A percentile compares a stretch with the other conserved stretches of the same genome.
Conservation (phyloP, 2,329 filamentous ascomycete species). For the Hymenoscyphus albidus region DNA sequence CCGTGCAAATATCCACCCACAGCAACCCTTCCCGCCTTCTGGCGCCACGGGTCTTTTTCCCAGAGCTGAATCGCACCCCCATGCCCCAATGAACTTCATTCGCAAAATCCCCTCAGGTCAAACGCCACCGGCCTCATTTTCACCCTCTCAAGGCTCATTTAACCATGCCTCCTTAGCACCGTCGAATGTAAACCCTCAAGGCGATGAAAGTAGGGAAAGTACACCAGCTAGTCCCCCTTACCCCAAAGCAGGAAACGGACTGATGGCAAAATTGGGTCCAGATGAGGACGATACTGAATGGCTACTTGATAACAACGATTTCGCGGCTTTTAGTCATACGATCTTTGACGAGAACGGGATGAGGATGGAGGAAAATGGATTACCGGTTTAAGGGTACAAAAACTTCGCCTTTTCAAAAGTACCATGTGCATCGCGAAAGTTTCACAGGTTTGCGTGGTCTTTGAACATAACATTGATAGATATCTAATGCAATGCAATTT, state of each 20-base stretch:
- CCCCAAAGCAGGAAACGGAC: slow-evolving; percentile 58
- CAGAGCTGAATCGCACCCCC: slow-evolving; percentile 37
- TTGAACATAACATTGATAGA: slow-evolving; percentile 1
- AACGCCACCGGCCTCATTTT: slow-evolving; percentile 52
- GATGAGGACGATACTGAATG: slow-evolving; percentile 58
- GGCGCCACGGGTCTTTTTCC: slow-evolving; percentile 35
- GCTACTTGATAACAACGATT: slow-evolving; percentile 52
- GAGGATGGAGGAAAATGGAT: slow-evolving; percentile 27
- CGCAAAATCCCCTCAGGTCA: slow-evolving; percentile 35
- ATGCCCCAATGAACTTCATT: slow-evolving; percentile 39
- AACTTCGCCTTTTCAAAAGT: neutral
- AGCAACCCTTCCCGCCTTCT: slow-evolving; percentile 33
- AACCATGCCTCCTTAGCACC: slow-evolving; percentile 27
- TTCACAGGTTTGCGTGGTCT: neutral
- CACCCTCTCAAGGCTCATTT: slow-evolving; percentile 22
- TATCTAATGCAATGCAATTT: neutral
- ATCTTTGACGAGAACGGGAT: slow-evolving; percentile 31
- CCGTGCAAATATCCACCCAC: slow-evolving; percentile 25
- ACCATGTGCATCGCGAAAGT: neutral
- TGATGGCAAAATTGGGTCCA: slow-evolving; percentile 48
- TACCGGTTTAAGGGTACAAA: slow-evolving; percentile 6
- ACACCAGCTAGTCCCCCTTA: slow-evolving; percentile 58
- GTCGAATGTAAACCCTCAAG: slow-evolving; percentile 22
- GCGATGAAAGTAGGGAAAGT: slow-evolving; percentile 42
- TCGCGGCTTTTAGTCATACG: slow-evolving; percentile 34